These are phyloP conservation scores for Juglanconis sp. DNA, from an alignment of 2,329 filamentous ascomycete species.

Conservation along the genomic window DNA sequence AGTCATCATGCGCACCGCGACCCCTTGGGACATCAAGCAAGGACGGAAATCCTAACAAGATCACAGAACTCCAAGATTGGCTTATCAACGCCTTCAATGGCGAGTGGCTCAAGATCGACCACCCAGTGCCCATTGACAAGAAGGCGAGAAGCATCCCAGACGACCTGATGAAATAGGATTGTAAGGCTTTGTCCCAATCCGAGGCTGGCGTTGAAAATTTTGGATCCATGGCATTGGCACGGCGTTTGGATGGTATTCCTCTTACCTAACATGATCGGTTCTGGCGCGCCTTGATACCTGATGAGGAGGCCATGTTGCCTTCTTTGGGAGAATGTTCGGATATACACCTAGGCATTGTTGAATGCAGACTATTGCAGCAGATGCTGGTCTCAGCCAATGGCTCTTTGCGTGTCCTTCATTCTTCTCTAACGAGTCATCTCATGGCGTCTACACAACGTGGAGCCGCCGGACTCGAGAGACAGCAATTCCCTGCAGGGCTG, in stretches of 20 bases:
- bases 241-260: background rate
- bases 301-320: too few relatives aligned
- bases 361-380: too few relatives aligned
- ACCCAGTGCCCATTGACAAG: constrained; percentile 44
- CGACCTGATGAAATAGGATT: background rate
- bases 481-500: too few relatives aligned
- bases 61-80: constrained; percentile 76
- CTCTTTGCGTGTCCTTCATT: too few relatives aligned
- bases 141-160: constrained; percentile 10
- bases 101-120: constrained; percentile 70
- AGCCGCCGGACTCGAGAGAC: too few relatives aligned
- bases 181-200: background rate
- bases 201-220: background rate
- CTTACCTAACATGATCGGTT: background rate
- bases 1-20: constrained; percentile 36
- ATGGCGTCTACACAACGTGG: too few relatives aligned
- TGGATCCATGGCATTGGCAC: background rate
- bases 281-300: too few relatives aligned
- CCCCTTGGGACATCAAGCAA: too few relatives aligned
- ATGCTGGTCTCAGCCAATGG: too few relatives aligned
- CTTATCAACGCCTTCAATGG: constrained; percentile 97
- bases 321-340: too few relatives aligned
- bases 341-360: too few relatives aligned
- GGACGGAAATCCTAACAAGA: background rate
- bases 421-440: too few relatives aligned